Percentiles rank a stretch among this genome's conserved stretches.
These are phyloP conservation scores for Pseudocercospora macadamiae DNA, from an alignment of 2,329 filamentous ascomycete genomes.

Conservation along the genomic window DNA sequence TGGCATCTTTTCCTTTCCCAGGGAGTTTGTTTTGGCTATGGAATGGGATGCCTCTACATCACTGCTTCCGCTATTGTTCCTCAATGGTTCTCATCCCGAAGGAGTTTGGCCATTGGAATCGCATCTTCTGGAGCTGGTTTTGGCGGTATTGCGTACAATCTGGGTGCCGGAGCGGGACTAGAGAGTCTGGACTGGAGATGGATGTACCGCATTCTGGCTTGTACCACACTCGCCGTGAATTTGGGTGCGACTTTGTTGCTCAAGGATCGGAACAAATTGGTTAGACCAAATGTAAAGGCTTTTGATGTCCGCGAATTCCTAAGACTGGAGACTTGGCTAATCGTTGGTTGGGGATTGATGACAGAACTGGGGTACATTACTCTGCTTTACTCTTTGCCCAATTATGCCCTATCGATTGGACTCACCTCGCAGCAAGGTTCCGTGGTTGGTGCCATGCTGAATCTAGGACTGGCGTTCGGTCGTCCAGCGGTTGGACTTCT, in stretches of 20 bases:
- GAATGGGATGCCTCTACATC: conserved; percentile 75
- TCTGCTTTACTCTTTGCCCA: conserved; percentile 31
- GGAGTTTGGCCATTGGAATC: conserved; percentile 69
- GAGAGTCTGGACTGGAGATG: conserved; percentile 46
- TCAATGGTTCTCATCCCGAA: conserved; percentile 71
- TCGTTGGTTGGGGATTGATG: conserved; percentile 30
- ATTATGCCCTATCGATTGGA: conserved; percentile 29
- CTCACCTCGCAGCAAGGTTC: conserved; percentile 27
- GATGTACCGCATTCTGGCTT: conserved; percentile 64
- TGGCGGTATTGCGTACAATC: conserved; percentile 70
- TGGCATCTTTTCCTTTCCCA: conserved; percentile 77
- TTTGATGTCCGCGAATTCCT: conserved; percentile 27
- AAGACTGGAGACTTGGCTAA: conserved; percentile 24
- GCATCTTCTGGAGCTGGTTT: conserved; percentile 69
- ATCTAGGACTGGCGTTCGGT: conserved; percentile 32
- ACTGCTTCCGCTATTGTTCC: conserved; percentile 66
- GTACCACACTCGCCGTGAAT: conserved; percentile 65
- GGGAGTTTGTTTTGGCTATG: conserved; percentile 71
- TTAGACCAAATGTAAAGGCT: conserved; percentile 19
- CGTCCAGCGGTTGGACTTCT: conserved; percentile 29
- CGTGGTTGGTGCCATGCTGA: conserved; percentile 31
- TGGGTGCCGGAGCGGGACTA: conserved; percentile 69
- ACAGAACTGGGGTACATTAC: conserved; percentile 32
- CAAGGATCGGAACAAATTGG: conserved; percentile 53
- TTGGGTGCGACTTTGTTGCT: conserved; percentile 63